These are phyloP conservation scores for Neopestalotiopsis sp. DNA, from an alignment of 2,329 filamentous ascomycete species.

Conservation along the genomic window DNA sequence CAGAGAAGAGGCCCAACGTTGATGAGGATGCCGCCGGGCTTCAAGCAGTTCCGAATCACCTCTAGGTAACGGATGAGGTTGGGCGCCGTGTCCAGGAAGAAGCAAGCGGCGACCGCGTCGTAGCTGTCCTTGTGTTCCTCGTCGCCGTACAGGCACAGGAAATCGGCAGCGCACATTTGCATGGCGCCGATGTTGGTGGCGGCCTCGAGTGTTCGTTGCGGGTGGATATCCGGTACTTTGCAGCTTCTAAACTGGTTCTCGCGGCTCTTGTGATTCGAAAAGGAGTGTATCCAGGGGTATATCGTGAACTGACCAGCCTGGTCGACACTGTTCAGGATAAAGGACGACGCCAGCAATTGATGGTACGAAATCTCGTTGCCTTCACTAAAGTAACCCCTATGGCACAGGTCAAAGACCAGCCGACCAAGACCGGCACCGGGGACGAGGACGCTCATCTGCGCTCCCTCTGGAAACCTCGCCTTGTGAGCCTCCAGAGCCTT, in stretches of 20 bases:
- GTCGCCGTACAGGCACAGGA: conserved; percentile 81
- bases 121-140: conserved; percentile 67
- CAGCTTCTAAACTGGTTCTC: conserved; percentile 77
- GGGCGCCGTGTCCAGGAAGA: conserved; percentile 96
- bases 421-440: conserved; percentile 90
- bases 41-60: conserved; percentile 79
- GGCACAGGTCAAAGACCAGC: conserved; percentile 85
- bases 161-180: conserved; percentile 94
- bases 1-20: conserved; percentile 92
- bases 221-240: conserved; percentile 81
- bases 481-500: conserved; percentile 63
- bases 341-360: conserved; percentile 84
- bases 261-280: conserved; percentile 82
- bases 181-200: conserved; percentile 64
- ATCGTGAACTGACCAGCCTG: conserved; percentile 70
- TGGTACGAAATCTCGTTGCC: conserved; percentile 98
- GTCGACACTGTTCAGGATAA: conserved; percentile 73
- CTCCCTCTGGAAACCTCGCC: conserved; percentile 30
- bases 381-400: conserved; percentile 74
- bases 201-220: conserved; percentile 58
- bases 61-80: conserved; percentile 91
- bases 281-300: conserved; percentile 85
- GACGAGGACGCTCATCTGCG: conserved; percentile 72
- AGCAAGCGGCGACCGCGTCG: conserved; percentile 86
- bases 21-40: conserved; percentile 79